phyloP scores from a whole-genome alignment of 192 early-diverging fungal genomes.

The Podila verticillata region DNA sequence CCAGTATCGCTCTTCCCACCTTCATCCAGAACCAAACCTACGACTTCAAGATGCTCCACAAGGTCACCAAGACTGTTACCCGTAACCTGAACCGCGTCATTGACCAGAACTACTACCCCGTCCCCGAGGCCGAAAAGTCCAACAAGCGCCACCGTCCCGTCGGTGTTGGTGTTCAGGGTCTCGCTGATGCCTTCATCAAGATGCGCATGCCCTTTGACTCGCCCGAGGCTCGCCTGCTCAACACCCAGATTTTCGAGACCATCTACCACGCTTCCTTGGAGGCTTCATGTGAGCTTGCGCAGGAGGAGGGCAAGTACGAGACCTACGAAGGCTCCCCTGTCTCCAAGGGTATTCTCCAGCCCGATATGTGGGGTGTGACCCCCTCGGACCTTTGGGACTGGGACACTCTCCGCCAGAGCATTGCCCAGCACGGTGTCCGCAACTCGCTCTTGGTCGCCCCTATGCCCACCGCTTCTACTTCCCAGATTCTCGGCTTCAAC shows the following conservation, averaged over 20 bases:
- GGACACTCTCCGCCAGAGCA: slow-evolving; percentile 79
- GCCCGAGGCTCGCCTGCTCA: slow-evolving; percentile 80
- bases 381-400: slow-evolving; percentile 93
- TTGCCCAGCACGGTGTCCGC: slow-evolving; percentile 85
- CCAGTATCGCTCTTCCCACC: slow-evolving; percentile 89
- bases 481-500: slow-evolving; percentile 97
- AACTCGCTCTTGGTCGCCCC: slow-evolving; percentile 96
- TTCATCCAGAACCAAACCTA: slow-evolving; percentile 80
- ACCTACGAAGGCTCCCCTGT: slow-evolving; percentile 91
- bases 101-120: slow-evolving; percentile 97
- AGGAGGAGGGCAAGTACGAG: slow-evolving; percentile 81
- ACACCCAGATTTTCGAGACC: slow-evolving; percentile 93
- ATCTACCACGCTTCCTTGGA: slow-evolving; percentile 96
- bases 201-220: slow-evolving; percentile 97
- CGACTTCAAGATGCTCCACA: slow-evolving; percentile 88
- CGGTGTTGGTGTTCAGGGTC: slow-evolving; percentile 97
- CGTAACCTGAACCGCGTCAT: slow-evolving; percentile 97
- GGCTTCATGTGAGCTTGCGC: slow-evolving; percentile 90
- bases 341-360: slow-evolving; percentile 90
- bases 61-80: slow-evolving; percentile 89
- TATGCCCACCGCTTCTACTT: slow-evolving; percentile 98
- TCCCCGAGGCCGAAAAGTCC: slow-evolving; percentile 83
- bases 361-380: slow-evolving; percentile 91
- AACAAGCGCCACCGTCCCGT: slow-evolving; percentile 98
- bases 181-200: slow-evolving; percentile 96